phyloP scores from a whole-genome alignment of 2,329 filamentous ascomycete genomes.

The Claviceps spartinae region DNA sequence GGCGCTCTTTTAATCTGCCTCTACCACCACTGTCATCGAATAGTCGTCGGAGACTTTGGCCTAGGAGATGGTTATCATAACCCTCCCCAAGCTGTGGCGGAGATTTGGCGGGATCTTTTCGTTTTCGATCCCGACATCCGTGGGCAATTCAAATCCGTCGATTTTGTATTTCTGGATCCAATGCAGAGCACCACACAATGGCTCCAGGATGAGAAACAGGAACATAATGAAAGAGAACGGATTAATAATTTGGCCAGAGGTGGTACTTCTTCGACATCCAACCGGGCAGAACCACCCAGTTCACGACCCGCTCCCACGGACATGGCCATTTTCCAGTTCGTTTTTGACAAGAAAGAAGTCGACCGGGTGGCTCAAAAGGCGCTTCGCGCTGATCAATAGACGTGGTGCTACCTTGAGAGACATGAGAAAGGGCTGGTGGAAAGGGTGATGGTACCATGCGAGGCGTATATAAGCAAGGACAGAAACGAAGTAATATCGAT shows the following conservation, averaged over 20 bases:
- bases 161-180: constrained; percentile 51
- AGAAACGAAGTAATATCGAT: no score
- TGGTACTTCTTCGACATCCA: not conserved
- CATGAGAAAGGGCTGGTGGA: not conserved
- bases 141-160: constrained; percentile 46
- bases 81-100: constrained; percentile 49
- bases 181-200: constrained; percentile 37
- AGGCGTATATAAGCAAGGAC: not conserved
- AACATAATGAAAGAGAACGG: constrained; percentile 1
- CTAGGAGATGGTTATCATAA: constrained; percentile 51
- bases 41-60: constrained; percentile 52
- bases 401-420: constrained; percentile 22
- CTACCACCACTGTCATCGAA: constrained; percentile 39
- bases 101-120: constrained; percentile 52
- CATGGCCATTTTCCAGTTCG: constrained; percentile 37
- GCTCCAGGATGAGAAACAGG: constrained; percentile 32
- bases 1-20: constrained; percentile 57
- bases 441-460: not conserved
- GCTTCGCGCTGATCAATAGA: constrained; percentile 37
- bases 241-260: no score
- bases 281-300: constrained; percentile 14
- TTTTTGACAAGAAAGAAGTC: constrained; percentile 38
- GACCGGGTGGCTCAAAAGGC: constrained; percentile 34
- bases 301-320: constrained; percentile 23
- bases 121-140: constrained; percentile 48